A percentile compares a stretch with the other conserved stretches of the same genome.
Evolutionary conservation across 1,139 yeast species (phyloP).

Genomic region (Scheffersomyces cryptocercus): DNA sequence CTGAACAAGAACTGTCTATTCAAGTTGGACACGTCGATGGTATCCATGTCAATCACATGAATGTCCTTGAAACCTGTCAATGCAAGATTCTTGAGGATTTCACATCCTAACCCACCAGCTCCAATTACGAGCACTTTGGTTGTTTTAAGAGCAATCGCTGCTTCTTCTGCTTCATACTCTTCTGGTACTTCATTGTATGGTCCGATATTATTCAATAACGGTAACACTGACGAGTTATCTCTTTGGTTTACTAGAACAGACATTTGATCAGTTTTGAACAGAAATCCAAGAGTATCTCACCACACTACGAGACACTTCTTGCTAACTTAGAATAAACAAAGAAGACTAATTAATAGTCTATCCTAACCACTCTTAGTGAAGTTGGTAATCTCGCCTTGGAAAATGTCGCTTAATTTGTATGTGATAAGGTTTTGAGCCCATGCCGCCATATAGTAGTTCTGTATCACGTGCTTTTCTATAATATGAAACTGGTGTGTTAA

Average conservation of each 20-base stretch:
- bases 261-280: constrained; percentile 1
- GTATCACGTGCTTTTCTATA: too few species aligned
- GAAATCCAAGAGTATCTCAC: neutral
- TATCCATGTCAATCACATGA: constrained; percentile 92
- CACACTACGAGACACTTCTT: neutral
- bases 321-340: neutral
- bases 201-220: constrained; percentile 31
- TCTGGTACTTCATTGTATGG: constrained; percentile 46
- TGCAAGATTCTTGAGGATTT: constrained; percentile 81
- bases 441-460: too few species aligned
- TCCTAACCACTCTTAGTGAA: too few species aligned
- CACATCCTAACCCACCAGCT: constrained; percentile 97
- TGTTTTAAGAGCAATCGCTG: constrained; percentile 25
- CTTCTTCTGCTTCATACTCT: constrained; percentile 30
- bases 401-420: too few species aligned
- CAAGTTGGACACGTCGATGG: constrained; percentile 85
- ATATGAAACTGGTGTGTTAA: too few species aligned
- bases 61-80: constrained; percentile 73
- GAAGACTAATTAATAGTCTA: neutral
- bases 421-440: too few species aligned
- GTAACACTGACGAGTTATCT: constrained; percentile 18
- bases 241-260: constrained; percentile 2
- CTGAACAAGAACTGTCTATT: constrained; percentile 89
- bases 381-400: too few species aligned
- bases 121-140: constrained; percentile 64